Conservation (phyloP, 2,329 filamentous ascomycete genomes). For the Karstenula rhodostoma region DNA sequence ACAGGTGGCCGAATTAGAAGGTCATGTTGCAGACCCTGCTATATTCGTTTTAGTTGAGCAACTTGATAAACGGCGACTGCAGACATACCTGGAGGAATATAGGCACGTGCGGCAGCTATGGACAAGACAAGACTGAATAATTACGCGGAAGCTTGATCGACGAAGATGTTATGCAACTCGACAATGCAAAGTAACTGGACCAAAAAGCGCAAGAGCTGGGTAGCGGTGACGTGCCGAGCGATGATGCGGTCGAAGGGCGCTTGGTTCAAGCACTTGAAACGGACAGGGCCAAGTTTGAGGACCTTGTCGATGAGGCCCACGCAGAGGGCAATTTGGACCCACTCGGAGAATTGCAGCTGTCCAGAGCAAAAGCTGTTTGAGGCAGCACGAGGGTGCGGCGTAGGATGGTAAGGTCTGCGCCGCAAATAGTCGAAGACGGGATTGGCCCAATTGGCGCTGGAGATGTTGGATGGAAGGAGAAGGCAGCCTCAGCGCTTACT, state of each 20-base stretch:
- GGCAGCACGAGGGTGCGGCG: conserved; percentile 33
- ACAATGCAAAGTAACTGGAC: background rate
- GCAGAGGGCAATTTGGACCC: conserved; percentile 28
- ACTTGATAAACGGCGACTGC: conserved; percentile 32
- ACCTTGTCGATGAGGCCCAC: conserved; percentile 36
- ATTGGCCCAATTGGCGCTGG: conserved; percentile 45
- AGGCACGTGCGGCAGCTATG: conserved; percentile 21
- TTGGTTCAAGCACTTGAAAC: conserved; percentile 42
- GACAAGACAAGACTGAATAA: background rate
- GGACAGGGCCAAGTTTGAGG: conserved; percentile 27
- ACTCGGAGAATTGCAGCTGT: conserved; percentile 28
- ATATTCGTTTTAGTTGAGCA: conserved; percentile 34
- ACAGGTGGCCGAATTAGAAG: conserved; percentile 42
- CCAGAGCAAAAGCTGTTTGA: conserved; percentile 29
- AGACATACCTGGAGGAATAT: conserved; percentile 24
- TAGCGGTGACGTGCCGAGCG: conserved; percentile 1
- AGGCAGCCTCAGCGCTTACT: conserved; percentile 46
- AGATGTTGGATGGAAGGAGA: conserved; percentile 29
- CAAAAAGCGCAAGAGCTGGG: background rate
- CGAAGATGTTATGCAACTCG: background rate
- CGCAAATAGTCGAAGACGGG: conserved; percentile 27
- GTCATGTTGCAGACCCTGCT: conserved; percentile 33
- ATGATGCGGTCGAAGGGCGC: conserved; percentile 20
- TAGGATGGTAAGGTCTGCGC: conserved; percentile 23
- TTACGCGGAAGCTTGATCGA: background rate